A percentile compares a stretch with the other conserved stretches of the same genome.
Evolutionary conservation across 225 moss, liverwort and hornwort species (phyloP).

Genomic region (Physcomitrellopsis africana): DNA sequence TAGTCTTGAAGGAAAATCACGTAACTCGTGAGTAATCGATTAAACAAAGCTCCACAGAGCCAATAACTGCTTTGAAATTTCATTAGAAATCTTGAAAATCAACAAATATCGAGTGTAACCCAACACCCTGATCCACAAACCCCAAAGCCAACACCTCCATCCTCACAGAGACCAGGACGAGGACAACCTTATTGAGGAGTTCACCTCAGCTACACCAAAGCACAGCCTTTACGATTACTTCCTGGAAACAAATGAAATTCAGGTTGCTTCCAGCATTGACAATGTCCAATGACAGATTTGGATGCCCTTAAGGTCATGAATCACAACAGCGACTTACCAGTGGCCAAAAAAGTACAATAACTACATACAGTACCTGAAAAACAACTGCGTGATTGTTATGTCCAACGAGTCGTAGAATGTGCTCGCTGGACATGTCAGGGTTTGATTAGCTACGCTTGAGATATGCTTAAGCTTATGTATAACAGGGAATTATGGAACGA

Average conservation of each 20-base stretch:
- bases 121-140: slow-evolving; percentile 41
- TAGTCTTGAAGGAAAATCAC: background rate
- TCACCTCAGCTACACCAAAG: slow-evolving; percentile 37
- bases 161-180: slow-evolving; percentile 24
- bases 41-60: background rate
- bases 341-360: slow-evolving; percentile 26
- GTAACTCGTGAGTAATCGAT: background rate
- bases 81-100: slow-evolving; percentile 38
- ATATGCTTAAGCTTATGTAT: slow-evolving; percentile 24
- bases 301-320: slow-evolving; percentile 27
- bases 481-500: slow-evolving; percentile 34
- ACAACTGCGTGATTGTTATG: slow-evolving; percentile 26
- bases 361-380: slow-evolving; percentile 33
- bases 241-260: slow-evolving; percentile 15
- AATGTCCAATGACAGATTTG: slow-evolving; percentile 25
- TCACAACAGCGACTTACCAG: slow-evolving; percentile 35
- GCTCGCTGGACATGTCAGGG: slow-evolving; percentile 38
- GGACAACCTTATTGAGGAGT: slow-evolving; percentile 17
- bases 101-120: slow-evolving; percentile 41
- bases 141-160: slow-evolving; percentile 24
- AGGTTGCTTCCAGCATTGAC: slow-evolving; percentile 13
- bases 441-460: slow-evolving; percentile 34
- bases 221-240: slow-evolving; percentile 26
- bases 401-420: slow-evolving; percentile 30
- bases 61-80: slow-evolving; percentile 26